Evolutionary conservation across 139 green algal genomes (phyloP).

Genomic region (Tetradesmus lagerheimii): DNA sequence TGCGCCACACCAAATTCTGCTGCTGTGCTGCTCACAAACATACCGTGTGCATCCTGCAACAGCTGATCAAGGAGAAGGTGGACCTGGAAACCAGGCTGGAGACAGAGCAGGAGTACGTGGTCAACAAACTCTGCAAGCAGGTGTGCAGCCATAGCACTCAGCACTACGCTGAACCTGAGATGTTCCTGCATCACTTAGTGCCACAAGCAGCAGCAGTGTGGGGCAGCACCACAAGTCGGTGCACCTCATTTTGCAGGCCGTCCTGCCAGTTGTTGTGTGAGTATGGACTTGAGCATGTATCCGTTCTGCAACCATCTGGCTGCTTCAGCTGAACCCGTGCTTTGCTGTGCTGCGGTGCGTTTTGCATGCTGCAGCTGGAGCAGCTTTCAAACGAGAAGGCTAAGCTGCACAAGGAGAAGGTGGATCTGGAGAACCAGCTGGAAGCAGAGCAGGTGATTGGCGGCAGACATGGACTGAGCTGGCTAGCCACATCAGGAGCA

Average conservation of each 20-base stretch:
- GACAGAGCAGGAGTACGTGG: constrained; percentile 82
- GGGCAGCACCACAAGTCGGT: constrained; percentile 58
- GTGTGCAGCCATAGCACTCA: constrained; percentile 48
- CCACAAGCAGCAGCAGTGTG: constrained; percentile 45
- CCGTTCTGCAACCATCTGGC: too few species aligned
- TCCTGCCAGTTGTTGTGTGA: not conserved
- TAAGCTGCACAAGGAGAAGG: constrained; percentile 73
- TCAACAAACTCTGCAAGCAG: constrained; percentile 89
- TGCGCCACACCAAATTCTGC: not conserved
- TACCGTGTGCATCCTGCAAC: not conserved
- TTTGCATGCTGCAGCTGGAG: constrained; percentile 45
- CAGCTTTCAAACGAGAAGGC: constrained; percentile 42
- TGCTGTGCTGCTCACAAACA: not conserved
- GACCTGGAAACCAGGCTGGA: constrained; percentile 77
- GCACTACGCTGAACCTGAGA: too few species aligned
- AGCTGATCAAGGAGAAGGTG: constrained; percentile 78
- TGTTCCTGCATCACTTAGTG: too few species aligned
- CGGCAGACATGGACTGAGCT: not conserved
- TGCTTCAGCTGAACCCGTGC: not conserved
- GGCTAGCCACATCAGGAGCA: not conserved
- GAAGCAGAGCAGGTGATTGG: constrained; percentile 67
- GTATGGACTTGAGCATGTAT: not conserved
- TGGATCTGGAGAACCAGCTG: constrained; percentile 78
- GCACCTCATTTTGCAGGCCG: not conserved
- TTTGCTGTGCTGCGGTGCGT: constrained; percentile 1